These are phyloP conservation scores for Rheum nobile DNA, from an alignment of 148 eudicot genomes.

Conservation along the genomic window DNA sequence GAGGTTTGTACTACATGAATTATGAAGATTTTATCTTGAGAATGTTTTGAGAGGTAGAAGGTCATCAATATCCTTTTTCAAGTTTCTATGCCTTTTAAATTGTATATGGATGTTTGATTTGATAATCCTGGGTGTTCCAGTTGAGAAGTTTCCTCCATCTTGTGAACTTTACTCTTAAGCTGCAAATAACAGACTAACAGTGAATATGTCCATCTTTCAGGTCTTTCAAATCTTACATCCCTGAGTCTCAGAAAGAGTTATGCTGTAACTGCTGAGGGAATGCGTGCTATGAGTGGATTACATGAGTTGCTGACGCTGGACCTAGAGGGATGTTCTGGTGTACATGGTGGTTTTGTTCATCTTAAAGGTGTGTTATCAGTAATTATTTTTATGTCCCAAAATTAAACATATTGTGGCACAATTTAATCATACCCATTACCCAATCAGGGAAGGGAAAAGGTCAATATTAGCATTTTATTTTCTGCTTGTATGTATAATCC, in stretches of 20 bases:
- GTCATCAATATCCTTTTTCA: not conserved
- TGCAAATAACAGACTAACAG: not conserved
- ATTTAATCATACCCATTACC: not conserved
- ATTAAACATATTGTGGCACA: not conserved
- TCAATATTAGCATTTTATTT: not conserved
- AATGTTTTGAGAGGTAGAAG: not conserved
- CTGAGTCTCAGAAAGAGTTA: conserved; percentile 15
- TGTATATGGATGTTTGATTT: not conserved
- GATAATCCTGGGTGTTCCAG: not conserved
- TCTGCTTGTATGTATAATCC: not conserved
- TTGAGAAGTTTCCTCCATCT: not conserved
- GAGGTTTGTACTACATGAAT: not conserved
- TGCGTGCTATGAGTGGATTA: conserved; percentile 15
- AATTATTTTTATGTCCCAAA: not conserved
- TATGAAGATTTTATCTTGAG: not conserved
- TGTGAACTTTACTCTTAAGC: not conserved
- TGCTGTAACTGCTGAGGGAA: conserved; percentile 17
- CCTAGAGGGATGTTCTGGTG: conserved; percentile 20
- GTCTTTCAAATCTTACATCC: conserved; percentile 10
- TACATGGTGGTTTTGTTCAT: conserved; percentile 25
- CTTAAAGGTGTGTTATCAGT: conserved; percentile 14
- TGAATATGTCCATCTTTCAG: conserved; percentile 1
- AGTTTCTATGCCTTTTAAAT: not conserved
- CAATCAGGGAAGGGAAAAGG: not conserved
- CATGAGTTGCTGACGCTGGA: conserved; percentile 13